Evolutionary conservation across 2,329 filamentous ascomycete species (phyloP), one percentile per base, ranked within the genome.

Genomic region (Phaeosphaeria sp.): DNA sequence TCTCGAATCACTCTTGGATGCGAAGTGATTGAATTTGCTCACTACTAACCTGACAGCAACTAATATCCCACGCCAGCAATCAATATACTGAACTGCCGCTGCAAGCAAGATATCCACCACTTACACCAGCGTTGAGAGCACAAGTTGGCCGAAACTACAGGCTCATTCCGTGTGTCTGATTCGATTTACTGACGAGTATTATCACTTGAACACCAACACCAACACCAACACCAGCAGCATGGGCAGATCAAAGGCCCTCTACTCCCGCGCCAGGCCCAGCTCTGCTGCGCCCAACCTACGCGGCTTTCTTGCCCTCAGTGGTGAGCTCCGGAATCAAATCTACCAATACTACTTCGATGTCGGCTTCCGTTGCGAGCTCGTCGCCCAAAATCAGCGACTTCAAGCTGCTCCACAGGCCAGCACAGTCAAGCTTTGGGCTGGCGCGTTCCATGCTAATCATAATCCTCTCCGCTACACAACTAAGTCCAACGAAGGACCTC

Each of bases 281-380:
- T 56, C 45, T 27, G 20, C 33, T 18, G 21, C 50, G 7, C 44
- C 51, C 8, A 72, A 65, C 51, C 56, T 60, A 8, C 59, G 56
- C n/a, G 68, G 69, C 22, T 77, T 78, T 55, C 63, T 77, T 86
- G 0, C 83, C 84, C 0, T 77, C 78, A 17, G 84, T 87, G 65
- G 63, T 86, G 15, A 36, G 30, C 30, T 36, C 6, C 80, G 84
- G 53, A 75, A 76, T 57, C 65, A 72, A 1, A 83, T 87, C 49
- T 87, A 83, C 65, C 56, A 51, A 8, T 71, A 68, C 63, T 76
- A 73, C 64, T 76, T 76, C 53, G 47, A 60, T 36, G 48, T 70
- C n/a, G 56, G 57, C 46, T 65, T 67, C 49, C 63, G 60, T 30
- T 71, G 69, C 53, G 72, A 76, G 53, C 57, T 76, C 33, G 66